Evolutionary conservation across 2,329 filamentous ascomycete genomes (phyloP), one percentile per base, ranked within the genome.

Genomic region (Neofusicoccum cordaticola): DNA sequence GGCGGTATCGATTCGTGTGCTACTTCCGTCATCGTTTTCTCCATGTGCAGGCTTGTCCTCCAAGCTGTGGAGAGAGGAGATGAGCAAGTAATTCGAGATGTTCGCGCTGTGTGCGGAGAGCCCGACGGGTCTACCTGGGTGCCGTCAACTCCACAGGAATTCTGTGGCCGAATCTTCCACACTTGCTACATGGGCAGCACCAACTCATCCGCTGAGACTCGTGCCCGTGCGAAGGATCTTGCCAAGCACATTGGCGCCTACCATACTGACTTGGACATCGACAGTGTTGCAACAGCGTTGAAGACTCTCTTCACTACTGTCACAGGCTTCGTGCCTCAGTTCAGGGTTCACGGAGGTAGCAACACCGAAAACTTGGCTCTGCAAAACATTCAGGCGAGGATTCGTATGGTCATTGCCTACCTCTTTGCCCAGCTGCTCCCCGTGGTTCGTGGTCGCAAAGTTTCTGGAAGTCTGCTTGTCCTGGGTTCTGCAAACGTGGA

Each of bases 181-280:
- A 91, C 66, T 1, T 81, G 83, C 52, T 91, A 87, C 75, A 89
- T 92, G 86, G 90, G 90, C 11, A 93, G 80, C 77, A 79, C 82
- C 68, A 86, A 89, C 67, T 89, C 88, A 47, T 88, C 85, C 57
- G 78, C 80, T 47, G 89, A 92, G 68, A 93, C 90, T 0, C 70
- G 90, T 9, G 80, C 83, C 52, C 82, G 91, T 34, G 89, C 91
- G 1, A 84, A 85, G 71, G 81, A 84, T 0, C 81, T 94, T 2
- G 77, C 82, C 1, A 72, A 80, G 3, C 82, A 80, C 4, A 92
- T 94, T 61, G 91, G 90, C 2, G 82, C 85, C 15, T 88, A 92
- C 71, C 92, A 95, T 72, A 82, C 86, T 3, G 85, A 93, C 71
- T 80, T 92, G 50, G 86, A 92, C 70, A 92, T 94, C 64, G 91